These are phyloP conservation scores for Coemansia sp. DNA, from an alignment of 192 early-diverging fungal species.

Conservation along the genomic window DNA sequence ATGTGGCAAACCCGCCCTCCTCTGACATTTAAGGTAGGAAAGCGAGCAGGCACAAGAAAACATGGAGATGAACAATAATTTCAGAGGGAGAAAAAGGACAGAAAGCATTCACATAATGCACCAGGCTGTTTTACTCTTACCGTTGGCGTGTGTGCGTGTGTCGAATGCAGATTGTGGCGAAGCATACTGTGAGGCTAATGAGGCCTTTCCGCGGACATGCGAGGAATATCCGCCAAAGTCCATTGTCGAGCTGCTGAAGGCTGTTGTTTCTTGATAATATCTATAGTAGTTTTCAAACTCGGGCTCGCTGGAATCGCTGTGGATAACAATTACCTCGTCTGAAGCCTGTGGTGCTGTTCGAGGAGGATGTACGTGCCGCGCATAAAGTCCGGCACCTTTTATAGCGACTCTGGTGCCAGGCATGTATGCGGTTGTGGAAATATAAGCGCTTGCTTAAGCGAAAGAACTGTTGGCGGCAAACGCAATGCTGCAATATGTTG, in stretches of 20 bases:
- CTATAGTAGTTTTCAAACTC: constrained; percentile 5
- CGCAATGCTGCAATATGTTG: neutral
- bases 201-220: constrained; percentile 1
- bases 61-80: neutral
- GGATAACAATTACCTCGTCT: constrained; percentile 44
- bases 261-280: neutral
- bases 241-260: constrained; percentile 3
- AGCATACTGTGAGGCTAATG: constrained; percentile 13
- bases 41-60: neutral
- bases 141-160: constrained; percentile 11
- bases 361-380: constrained; percentile 32
- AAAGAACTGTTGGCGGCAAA: neutral
- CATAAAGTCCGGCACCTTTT: constrained; percentile 26
- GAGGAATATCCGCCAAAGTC: constrained; percentile 11
- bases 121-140: constrained; percentile 11
- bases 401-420: constrained; percentile 38
- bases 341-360: constrained; percentile 23
- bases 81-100: neutral
- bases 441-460: neutral
- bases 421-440: constrained; percentile 19
- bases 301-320: constrained; percentile 46
- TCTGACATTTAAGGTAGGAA: neutral
- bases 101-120: neutral
- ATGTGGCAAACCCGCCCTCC: neutral
- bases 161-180: constrained; percentile 16